phyloP scores from a whole-genome alignment of 352 stramenopile genomes.

The Phytophthora europaea region DNA sequence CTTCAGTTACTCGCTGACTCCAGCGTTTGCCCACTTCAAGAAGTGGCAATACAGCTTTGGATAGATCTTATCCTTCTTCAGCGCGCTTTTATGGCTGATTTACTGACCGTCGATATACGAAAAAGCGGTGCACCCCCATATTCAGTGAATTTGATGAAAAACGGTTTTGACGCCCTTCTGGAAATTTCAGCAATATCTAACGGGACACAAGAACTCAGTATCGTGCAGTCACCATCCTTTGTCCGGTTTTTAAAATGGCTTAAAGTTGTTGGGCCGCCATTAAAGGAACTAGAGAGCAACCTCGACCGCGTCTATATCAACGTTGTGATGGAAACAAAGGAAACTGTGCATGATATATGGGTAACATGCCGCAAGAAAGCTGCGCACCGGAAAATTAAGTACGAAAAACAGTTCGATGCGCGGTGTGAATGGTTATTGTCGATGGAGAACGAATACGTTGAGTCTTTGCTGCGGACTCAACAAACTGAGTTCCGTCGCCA shows the following conservation, averaged over 20 bases:
- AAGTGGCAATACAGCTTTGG: conserved; percentile 67
- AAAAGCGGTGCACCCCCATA: conserved; percentile 59
- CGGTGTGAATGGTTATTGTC: conserved; percentile 56
- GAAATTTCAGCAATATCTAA: conserved; percentile 32
- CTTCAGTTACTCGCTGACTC: conserved; percentile 60
- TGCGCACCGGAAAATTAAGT: conserved; percentile 44
- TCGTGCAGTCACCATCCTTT: conserved; percentile 39
- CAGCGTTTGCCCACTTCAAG: conserved; percentile 48
- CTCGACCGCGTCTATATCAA: conserved; percentile 74
- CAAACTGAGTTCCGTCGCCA: conserved; percentile 66
- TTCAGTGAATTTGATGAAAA: conserved; percentile 85
- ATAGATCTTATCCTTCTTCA: conserved; percentile 80
- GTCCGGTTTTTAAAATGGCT: conserved; percentile 73
- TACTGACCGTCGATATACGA: conserved; percentile 76
- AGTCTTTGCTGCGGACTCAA: conserved; percentile 53
- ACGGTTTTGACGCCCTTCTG: conserved; percentile 74
- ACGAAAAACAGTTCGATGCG: conserved; percentile 49
- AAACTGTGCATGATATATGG: conserved; percentile 69
- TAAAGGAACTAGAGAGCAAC: conserved; percentile 73
- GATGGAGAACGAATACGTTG: conserved; percentile 46
- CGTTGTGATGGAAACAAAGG: conserved; percentile 58
- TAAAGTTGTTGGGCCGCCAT: conserved; percentile 67
- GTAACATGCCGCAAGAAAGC: conserved; percentile 51
- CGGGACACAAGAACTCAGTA: conserved; percentile 10
- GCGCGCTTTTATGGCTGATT: conserved; percentile 51